Base-by-base conservation (phyloP, 2,329 filamentous ascomycete genomes). In the Ophiostoma himal-ulmi region DNA sequence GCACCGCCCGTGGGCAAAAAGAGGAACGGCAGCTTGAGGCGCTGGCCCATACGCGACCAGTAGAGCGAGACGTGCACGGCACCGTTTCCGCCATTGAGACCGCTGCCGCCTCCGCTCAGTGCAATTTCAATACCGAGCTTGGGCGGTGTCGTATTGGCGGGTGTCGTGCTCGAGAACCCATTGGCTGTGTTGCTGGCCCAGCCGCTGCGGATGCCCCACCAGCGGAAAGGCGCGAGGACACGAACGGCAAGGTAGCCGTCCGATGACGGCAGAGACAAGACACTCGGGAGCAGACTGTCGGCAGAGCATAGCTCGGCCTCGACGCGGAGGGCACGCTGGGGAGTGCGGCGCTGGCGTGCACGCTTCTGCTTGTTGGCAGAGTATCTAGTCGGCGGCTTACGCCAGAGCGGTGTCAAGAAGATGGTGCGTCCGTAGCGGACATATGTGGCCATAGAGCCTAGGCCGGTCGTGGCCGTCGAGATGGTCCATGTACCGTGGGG, bases 31-130 rank as follows among this genome's bases (percentile, higher is more conserved):
- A 85, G 68, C 71, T 78, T 79, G 73, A 85, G 75, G 20, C 81
- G 79, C 74, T 83, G 82, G 36, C 78, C 79, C 36, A 82, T 78
- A 1, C 81, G 79, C 1, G 82, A 82, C 81, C 81, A 83, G 76
- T 83, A 83, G 1, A 83, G 75, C 11, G 82, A 83, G 64, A 84
- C 71, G 70, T 83, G 79, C n/a, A 83, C 73, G 70, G 78, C 80
- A 72, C 78, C 78, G n/a, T 41, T 22, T 5, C 52, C 68, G 13
- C 37, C 65, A 22, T 67, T 67, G 39, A 67, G n/a, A 39, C 65
- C 65, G 65, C 65, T 48, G 2, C 77, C 76, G 41, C 73, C 71
- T 11, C 69, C 70, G 68, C 79, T 80, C 48, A 83, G 73, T 20
- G 80, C 81, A 14, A 84, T 72, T 70, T 84, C 83, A 44, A 84